Conservation (phyloP, 2,329 filamentous ascomycete genomes). For the Hymenoscyphus salicellus region DNA sequence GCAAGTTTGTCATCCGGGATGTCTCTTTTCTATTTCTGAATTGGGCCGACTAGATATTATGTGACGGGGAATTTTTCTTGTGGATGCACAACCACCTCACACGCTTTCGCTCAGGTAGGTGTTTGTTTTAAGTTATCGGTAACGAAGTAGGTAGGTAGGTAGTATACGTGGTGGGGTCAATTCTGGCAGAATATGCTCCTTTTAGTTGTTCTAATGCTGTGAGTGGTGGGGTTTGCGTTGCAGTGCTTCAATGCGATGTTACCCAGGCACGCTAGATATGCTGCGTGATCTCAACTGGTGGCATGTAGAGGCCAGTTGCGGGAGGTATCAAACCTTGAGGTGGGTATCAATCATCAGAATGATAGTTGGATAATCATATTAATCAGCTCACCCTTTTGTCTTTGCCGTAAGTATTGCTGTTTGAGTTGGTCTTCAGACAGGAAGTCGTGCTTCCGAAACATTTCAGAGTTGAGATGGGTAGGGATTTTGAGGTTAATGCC, state of each 20-base stretch:
- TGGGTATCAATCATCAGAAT: background rate
- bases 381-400: background rate
- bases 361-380: background rate
- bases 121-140: background rate
- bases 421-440: background rate
- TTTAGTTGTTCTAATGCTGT: background rate
- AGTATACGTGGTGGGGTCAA: background rate
- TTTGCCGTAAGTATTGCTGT: background rate
- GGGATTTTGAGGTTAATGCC: background rate
- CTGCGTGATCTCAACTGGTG: background rate
- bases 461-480: background rate
- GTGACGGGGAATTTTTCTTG: background rate
- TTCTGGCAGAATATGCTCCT: background rate
- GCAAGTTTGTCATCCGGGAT: background rate
- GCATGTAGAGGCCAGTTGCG: background rate
- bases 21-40: background rate
- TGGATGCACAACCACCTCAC: background rate
- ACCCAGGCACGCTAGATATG: background rate
- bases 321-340: background rate
- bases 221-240: background rate
- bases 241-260: background rate
- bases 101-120: background rate
- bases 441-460: background rate
- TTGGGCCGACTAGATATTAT: background rate
- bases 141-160: slow-evolving; percentile 1